A percentile compares a stretch with the other conserved stretches of the same genome.
Conservation (phyloP, 805 yeast species). For the Candida hispaniensis region DNA sequence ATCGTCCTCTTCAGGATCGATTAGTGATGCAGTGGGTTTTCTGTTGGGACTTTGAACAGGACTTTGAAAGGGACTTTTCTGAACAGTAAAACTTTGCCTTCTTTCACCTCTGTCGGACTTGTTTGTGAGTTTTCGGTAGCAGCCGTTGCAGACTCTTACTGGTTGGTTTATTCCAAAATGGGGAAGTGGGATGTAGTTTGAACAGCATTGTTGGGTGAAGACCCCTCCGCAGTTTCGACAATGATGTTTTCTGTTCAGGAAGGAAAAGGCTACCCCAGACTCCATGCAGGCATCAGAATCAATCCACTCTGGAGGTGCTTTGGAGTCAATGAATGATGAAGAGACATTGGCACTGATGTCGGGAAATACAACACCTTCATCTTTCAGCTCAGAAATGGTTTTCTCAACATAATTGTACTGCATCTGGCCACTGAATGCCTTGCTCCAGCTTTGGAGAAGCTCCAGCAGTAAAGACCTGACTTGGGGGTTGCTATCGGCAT, state of each 20-base stretch:
- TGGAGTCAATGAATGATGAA: slow-evolving; percentile 62
- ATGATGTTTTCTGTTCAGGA: slow-evolving; percentile 87
- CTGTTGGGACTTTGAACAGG: neutral
- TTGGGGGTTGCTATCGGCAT: slow-evolving; percentile 25
- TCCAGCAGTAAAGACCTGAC: slow-evolving; percentile 53
- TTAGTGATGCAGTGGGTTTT: slow-evolving; percentile 15
- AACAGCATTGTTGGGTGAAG: slow-evolving; percentile 76
- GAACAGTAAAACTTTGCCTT: slow-evolving; percentile 8
- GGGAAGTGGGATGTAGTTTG: slow-evolving; percentile 58
- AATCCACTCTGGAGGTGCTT: slow-evolving; percentile 95
- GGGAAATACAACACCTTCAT: slow-evolving; percentile 60
- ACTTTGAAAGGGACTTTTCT: slow-evolving; percentile 23
- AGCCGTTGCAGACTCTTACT: slow-evolving; percentile 89
- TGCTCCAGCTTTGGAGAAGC: slow-evolving; percentile 66
- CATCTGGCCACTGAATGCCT: slow-evolving; percentile 56
- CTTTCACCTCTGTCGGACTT: slow-evolving; percentile 25
- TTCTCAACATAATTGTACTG: slow-evolving; percentile 55
- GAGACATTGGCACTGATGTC: slow-evolving; percentile 30
- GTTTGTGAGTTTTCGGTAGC: slow-evolving; percentile 50
- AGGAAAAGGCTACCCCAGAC: slow-evolving; percentile 68
- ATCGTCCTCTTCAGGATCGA: slow-evolving; percentile 58
- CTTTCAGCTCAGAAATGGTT: slow-evolving; percentile 47
- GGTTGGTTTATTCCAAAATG: slow-evolving; percentile 78
- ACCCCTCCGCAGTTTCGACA: slow-evolving; percentile 97
- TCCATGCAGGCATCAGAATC: slow-evolving; percentile 94